Evolutionary conservation across 768 basidiomycete genomes (phyloP).

Genomic region (Hirschioporus abietinus): DNA sequence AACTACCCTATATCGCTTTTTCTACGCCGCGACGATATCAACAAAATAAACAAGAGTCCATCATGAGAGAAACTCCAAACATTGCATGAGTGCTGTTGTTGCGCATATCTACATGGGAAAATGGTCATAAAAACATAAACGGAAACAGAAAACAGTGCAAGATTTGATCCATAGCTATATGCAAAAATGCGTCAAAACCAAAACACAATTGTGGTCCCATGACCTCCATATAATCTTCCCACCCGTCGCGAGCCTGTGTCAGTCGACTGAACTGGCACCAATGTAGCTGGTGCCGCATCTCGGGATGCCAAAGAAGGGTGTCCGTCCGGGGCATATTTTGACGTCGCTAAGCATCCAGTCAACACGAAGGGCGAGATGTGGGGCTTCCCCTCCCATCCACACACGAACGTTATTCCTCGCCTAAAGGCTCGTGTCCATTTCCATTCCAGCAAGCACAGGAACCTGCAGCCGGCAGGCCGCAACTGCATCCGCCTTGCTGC

Average conservation of each 20-base stretch:
- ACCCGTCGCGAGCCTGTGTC: neutral
- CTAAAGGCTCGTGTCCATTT: neutral
- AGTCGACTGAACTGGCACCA: neutral
- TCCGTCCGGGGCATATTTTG: neutral
- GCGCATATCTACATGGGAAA: neutral
- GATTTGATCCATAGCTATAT: conserved; percentile 1
- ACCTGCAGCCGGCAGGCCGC: neutral
- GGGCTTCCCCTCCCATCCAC: neutral
- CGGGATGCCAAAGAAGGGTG: neutral
- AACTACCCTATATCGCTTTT: neutral
- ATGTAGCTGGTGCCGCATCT: neutral
- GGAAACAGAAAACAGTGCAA: neutral
- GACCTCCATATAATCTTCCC: neutral
- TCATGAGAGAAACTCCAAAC: neutral
- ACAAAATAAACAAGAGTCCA: neutral
- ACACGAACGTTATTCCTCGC: neutral
- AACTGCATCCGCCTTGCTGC: conserved; percentile 9
- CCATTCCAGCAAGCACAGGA: neutral
- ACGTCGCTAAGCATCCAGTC: neutral
- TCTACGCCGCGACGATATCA: neutral
- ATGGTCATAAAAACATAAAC: neutral
- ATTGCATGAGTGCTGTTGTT: neutral
- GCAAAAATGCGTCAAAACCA: neutral
- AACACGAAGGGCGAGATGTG: neutral
- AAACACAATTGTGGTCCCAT: neutral